Base-by-base conservation (phyloP, 257 asterid genomes). In the Solanum sparsipilum region DNA sequence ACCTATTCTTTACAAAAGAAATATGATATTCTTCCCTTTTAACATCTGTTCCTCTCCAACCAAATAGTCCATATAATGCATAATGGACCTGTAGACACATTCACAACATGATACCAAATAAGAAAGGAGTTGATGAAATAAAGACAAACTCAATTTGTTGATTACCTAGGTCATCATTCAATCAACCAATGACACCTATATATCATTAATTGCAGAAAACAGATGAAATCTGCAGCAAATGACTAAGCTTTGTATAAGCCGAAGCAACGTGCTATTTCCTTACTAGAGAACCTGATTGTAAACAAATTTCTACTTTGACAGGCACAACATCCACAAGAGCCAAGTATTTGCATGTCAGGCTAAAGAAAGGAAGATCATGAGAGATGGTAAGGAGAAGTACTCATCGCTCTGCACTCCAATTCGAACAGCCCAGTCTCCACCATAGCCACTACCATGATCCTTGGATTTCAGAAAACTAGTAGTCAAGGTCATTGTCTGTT, bases 351-450 rank as follows among this genome's bases (percentile, higher is more conserved):
- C 16, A 72, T 29, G 8, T 44, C 23, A 35, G 36, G 89, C 84
- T 87, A 32, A 41, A 34, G 74, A 71, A 85, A 39, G 78, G 83
- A 89, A 90, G 79, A 88, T 65, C 88, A 85, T 67, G 48, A 89
- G 89, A 86, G 67, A 32, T 63, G 78, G 89, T 93, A 44, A 58
- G 81, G 90, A 88, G 76, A 91, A 36, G 90, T 94, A 95, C 99
- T 34, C 92, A 86, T 97, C 93, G 35, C 91, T 89, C 76, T 93
- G 94, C 76, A 92, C 98, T 90, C 92, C 97, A 65, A 97, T 90
- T 73, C 97, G 94, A 90, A 92, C 92, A 32, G 96, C 97, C 99
- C 99, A 97, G 90, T 97, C 99, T 89, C 99, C 99, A 86, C 99
- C 99, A 89, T 95, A 97, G 87, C 99, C 98, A 88, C 99, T 95